A percentile compares a stretch with the other conserved stretches of the same genome.
Evolutionary conservation across 495 filamentous ascomycete species (phyloP).

Genomic region (Peziza echinospora): DNA sequence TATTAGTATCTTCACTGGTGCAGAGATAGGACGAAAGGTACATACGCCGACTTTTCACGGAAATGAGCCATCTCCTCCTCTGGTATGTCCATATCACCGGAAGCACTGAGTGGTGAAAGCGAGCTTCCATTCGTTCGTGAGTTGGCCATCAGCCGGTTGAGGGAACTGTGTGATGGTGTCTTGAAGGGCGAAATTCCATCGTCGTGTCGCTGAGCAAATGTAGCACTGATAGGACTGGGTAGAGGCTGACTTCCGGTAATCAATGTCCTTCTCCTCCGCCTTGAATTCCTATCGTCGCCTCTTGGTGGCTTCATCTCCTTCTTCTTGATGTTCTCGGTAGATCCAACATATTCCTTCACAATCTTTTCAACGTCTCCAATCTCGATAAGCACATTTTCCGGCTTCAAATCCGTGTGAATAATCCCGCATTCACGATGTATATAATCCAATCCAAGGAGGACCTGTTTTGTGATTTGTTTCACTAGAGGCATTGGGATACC

Average conservation of each 20-base stretch:
- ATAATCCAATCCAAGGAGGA: conserved; percentile 85
- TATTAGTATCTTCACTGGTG: conserved; percentile 4
- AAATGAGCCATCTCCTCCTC: conserved; percentile 63
- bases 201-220: conserved; percentile 9
- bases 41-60: conserved; percentile 86
- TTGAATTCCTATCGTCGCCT: conserved; percentile 80
- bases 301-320: conserved; percentile 31
- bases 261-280: conserved; percentile 57
- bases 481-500: conserved; percentile 91
- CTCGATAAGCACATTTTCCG: conserved; percentile 96
- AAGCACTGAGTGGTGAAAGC: conserved; percentile 16
- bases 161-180: conserved; percentile 47
- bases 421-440: conserved; percentile 95
- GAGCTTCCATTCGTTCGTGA: conserved; percentile 13
- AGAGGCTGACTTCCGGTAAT: conserved; percentile 95
- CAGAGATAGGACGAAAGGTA: conserved; percentile 12
- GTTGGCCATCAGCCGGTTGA: conserved; percentile 45
- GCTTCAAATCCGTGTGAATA: conserved; percentile 95
- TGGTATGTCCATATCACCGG: conserved; percentile 20
- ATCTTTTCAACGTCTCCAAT: conserved; percentile 96
- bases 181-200: conserved; percentile 26
- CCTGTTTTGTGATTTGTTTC: conserved; percentile 97
- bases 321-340: conserved; percentile 47
- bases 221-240: conserved; percentile 50
- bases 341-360: conserved; percentile 65